Evolutionary conservation across 2,329 filamentous ascomycete genomes (phyloP).

Genomic region (Pezicula rhizophila): DNA sequence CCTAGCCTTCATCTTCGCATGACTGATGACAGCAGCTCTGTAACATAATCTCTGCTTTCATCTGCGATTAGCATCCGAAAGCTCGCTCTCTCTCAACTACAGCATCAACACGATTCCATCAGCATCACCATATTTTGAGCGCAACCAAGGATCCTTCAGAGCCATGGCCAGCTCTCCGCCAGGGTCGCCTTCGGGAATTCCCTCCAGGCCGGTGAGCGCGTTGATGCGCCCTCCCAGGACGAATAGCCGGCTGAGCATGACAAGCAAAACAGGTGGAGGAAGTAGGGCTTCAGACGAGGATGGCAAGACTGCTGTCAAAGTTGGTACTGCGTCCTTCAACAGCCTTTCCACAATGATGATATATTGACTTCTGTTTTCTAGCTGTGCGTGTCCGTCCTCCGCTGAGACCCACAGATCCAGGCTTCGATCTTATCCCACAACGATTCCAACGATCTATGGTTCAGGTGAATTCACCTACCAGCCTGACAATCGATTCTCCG

Average conservation of each 20-base stretch:
- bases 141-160: conserved; percentile 22
- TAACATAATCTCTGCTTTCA: not conserved
- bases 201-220: conserved; percentile 71
- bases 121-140: conserved; percentile 21
- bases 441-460: conserved; percentile 91
- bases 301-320: conserved; percentile 86
- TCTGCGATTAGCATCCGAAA: not conserved
- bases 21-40: conserved; percentile 4
- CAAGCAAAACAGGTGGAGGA: conserved; percentile 63
- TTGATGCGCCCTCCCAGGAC: conserved; percentile 73
- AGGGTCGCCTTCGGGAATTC: conserved; percentile 50
- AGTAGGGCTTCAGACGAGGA: conserved; percentile 89
- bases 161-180: conserved; percentile 66
- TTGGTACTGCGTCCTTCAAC: conserved; percentile 61
- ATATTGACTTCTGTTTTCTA: conserved; percentile 31
- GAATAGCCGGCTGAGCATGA: conserved; percentile 80
- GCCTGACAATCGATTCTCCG: conserved; percentile 79
- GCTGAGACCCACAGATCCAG: conserved; percentile 75
- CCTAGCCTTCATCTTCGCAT: no score
- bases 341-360: not conserved
- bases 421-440: conserved; percentile 91
- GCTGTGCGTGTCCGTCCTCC: conserved; percentile 90
- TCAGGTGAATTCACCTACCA: conserved; percentile 80
- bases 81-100: not conserved
- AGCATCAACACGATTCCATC: not conserved